Percentiles rank a stretch among this genome's conserved stretches.
Evolutionary conservation across 73 alveolate species (phyloP).

Genomic region (Blepharisma japonicum): DNA sequence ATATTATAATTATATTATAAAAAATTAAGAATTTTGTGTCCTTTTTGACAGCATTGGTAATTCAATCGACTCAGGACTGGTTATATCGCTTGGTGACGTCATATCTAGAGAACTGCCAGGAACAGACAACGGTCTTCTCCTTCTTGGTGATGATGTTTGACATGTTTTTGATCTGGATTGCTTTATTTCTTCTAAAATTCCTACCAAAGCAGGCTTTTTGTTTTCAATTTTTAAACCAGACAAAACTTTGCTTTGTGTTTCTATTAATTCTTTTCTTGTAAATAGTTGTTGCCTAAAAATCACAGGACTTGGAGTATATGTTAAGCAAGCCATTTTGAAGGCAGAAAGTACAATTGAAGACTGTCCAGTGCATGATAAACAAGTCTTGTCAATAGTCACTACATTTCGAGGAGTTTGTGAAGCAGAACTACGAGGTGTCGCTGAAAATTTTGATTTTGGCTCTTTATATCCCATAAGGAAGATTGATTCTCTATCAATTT

Average conservation of each 20-base stretch:
- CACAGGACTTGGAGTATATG: conserved; percentile 55
- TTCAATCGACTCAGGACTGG: no score
- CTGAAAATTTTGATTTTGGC: background rate
- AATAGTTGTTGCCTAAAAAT: conserved; percentile 29
- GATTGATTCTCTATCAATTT: conserved; percentile 17
- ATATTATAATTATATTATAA: no score
- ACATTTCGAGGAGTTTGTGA: background rate
- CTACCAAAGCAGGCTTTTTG: background rate
- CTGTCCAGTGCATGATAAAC: conserved; percentile 62
- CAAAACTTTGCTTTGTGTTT: background rate
- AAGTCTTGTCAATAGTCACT: conserved; percentile 41
- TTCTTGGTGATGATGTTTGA: background rate
- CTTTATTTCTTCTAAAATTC: background rate
- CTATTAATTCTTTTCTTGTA: conserved; percentile 16
- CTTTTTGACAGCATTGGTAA: no score
- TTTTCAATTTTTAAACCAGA: background rate
- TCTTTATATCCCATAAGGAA: conserved; percentile 19
- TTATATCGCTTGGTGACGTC: no score
- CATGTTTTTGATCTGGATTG: background rate
- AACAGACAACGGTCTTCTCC: background rate
- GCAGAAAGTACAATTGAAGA: conserved; percentile 33
- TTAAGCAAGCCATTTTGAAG: conserved; percentile 65
- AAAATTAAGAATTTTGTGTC: no score
- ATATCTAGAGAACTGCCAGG: background rate
- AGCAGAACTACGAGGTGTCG: no score